Evolutionary conservation across 345 rosid species (phyloP), one percentile per base, ranked within the genome.

Genomic region (Linum lewisii): DNA sequence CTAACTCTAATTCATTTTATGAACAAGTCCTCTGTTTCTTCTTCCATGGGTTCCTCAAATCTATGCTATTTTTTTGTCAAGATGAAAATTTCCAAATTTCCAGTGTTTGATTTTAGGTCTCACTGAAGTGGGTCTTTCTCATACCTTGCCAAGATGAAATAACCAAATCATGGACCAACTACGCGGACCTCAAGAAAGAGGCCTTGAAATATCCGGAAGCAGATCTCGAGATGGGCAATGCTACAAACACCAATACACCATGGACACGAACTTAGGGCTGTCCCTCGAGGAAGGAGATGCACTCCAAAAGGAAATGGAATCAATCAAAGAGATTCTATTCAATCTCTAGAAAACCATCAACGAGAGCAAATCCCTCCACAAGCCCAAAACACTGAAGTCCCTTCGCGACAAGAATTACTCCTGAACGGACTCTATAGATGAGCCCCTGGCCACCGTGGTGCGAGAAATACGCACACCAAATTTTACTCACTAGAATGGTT

Each of bases 111-210:
- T n/a, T n/a, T n/a, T n/a, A n/a, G n/a, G n/a, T n/a, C n/a, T n/a
- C n/a, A n/a, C n/a, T n/a, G n/a, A n/a, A n/a, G n/a, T n/a, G n/a
- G n/a, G n/a, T n/a, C n/a, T n/a, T n/a, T n/a, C n/a, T n/a, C n/a
- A n/a, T n/a, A n/a, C n/a, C n/a, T n/a, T n/a, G n/a, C n/a, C 42
- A 78, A 83, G 66, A 93, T 93, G 99, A 93, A 93, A 89, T 89
- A 97, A 93, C 99, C 58, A 89, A 93, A 72, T 93, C 99, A 23
- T 93, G 87, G 72, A 72, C 72, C 68, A 93, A 91, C 77, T 89
- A 93, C 57, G 99, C 85, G 21, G 97, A 93, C 64, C 78, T 89
- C 45, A 87, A 85, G 75, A 93, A 87, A 65, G 95, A 87, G 70
- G 99, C 97, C 56, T 81, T 89, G 84, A 87, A 76, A 68, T 97